Percentiles rank a stretch among this genome's conserved stretches.
These are phyloP conservation scores for Stachybotrys chlorohalonatus DNA, from an alignment of 2,329 filamentous ascomycete species.

Conservation along the genomic window DNA sequence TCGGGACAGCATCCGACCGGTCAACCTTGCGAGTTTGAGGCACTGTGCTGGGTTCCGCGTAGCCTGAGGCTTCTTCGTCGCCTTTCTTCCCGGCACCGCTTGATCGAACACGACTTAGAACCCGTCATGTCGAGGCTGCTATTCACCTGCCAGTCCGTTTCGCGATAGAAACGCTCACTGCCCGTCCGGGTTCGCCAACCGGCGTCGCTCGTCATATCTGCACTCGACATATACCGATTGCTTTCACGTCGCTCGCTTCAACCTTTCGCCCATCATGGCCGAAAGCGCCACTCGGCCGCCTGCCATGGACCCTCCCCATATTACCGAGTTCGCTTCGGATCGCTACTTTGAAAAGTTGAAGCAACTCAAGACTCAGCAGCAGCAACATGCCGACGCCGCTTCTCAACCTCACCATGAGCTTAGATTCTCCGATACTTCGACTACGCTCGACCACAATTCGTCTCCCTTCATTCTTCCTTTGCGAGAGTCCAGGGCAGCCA, in stretches of 20 bases:
- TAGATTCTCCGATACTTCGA: slow-evolving; percentile 7
- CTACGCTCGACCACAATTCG: slow-evolving; percentile 14
- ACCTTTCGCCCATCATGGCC: slow-evolving; percentile 18
- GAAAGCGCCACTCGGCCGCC: slow-evolving; percentile 17
- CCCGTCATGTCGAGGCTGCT: slow-evolving; percentile 20
- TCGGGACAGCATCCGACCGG: not conserved
- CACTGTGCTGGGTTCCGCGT: not conserved
- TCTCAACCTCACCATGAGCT: slow-evolving; percentile 10
- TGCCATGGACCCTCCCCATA: slow-evolving; percentile 52
- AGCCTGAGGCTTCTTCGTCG: not conserved
- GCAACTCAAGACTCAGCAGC: slow-evolving; percentile 41
- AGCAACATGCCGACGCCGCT: slow-evolving; percentile 21
- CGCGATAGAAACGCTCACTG: slow-evolving; percentile 22
- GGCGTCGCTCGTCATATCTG: slow-evolving; percentile 8
- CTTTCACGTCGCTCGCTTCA: slow-evolving; percentile 12
- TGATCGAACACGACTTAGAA: slow-evolving; percentile 1
- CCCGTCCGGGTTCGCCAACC: slow-evolving; percentile 16
- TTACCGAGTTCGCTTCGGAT: slow-evolving; percentile 58
- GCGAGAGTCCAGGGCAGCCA: slow-evolving; percentile 26
- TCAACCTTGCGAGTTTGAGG: not conserved
- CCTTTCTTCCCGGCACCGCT: slow-evolving; percentile 1
- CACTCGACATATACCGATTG: slow-evolving; percentile 1
- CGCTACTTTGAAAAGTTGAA: slow-evolving; percentile 55
- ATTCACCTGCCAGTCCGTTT: slow-evolving; percentile 9
- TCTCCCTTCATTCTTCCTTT: slow-evolving; percentile 43